Percentiles rank a stretch among this genome's conserved stretches.
Conservation (phyloP, 1,284 basidiomycete genomes). For the Waitea zeae region DNA sequence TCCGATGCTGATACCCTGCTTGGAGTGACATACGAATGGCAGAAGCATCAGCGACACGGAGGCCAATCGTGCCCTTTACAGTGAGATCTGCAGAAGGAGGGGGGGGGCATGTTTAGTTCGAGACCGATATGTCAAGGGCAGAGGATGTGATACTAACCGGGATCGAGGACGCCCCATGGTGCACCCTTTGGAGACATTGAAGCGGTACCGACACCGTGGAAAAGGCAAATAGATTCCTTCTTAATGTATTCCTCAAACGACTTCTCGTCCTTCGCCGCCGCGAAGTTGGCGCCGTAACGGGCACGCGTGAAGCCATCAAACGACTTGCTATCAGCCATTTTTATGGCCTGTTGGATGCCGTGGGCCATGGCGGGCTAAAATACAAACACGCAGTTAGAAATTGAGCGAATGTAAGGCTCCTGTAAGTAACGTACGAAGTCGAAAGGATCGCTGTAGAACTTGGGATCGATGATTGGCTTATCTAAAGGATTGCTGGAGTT, state of each 20-base stretch:
- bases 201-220: conserved; percentile 12
- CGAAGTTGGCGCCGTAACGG: conserved; percentile 3
- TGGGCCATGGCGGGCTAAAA: neutral
- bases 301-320: conserved; percentile 5
- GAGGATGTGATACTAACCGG: too few species aligned
- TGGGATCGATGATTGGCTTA: conserved; percentile 11
- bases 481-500: conserved; percentile 11
- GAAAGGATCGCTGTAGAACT: conserved; percentile 9
- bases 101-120: too few species aligned
- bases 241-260: conserved; percentile 6
- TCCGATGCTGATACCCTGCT: neutral
- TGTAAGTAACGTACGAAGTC: too few species aligned
- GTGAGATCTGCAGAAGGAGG: too few species aligned
- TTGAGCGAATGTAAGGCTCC: too few species aligned
- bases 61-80: conserved; percentile 11
- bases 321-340: conserved; percentile 1
- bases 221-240: conserved; percentile 7
- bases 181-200: conserved; percentile 9
- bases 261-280: conserved; percentile 6
- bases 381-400: too few species aligned
- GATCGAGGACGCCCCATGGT: conserved; percentile 10
- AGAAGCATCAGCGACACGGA: conserved; percentile 14
- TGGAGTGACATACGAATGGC: conserved; percentile 9
- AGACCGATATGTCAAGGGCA: too few species aligned
- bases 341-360: neutral